Evolutionary conservation across 2,329 filamentous ascomycete species (phyloP).

Genomic region (Waltergamsia citrina): DNA sequence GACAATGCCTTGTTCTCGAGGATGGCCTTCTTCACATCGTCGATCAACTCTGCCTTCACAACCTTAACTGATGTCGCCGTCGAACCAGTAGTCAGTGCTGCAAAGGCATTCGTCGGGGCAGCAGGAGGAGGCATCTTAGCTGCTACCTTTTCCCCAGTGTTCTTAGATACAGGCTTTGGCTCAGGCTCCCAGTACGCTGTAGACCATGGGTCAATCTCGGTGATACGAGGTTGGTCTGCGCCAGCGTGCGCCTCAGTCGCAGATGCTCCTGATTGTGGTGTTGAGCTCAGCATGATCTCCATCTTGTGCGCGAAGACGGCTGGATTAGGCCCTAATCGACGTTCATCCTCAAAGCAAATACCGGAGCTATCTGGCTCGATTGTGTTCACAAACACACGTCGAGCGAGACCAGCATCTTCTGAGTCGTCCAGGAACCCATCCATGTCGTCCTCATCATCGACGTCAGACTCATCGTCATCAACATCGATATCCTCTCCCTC

Average conservation of each 20-base stretch:
- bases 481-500: constrained; percentile 61
- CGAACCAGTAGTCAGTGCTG: constrained; percentile 15
- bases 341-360: constrained; percentile 68
- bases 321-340: constrained; percentile 34
- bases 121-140: constrained; percentile 22
- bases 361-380: constrained; percentile 72
- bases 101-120: constrained; percentile 24
- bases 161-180: constrained; percentile 20
- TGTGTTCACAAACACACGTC: constrained; percentile 54
- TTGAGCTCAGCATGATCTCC: constrained; percentile 64
- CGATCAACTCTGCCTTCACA: constrained; percentile 27
- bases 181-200: constrained; percentile 58
- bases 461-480: constrained; percentile 60
- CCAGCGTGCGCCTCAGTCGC: too few species aligned
- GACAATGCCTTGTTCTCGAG: constrained; percentile 27
- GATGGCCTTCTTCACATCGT: constrained; percentile 31
- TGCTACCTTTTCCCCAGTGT: constrained; percentile 9
- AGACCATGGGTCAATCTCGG: constrained; percentile 3
- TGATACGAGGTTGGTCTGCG: not conserved
- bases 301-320: constrained; percentile 56
- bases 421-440: constrained; percentile 85
- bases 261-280: too few species aligned
- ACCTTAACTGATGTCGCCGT: constrained; percentile 14
- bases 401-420: constrained; percentile 52
- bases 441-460: constrained; percentile 74